Evolutionary conservation across 352 stramenopile species (phyloP).

Genomic region (Phytophthora megakarya): DNA sequence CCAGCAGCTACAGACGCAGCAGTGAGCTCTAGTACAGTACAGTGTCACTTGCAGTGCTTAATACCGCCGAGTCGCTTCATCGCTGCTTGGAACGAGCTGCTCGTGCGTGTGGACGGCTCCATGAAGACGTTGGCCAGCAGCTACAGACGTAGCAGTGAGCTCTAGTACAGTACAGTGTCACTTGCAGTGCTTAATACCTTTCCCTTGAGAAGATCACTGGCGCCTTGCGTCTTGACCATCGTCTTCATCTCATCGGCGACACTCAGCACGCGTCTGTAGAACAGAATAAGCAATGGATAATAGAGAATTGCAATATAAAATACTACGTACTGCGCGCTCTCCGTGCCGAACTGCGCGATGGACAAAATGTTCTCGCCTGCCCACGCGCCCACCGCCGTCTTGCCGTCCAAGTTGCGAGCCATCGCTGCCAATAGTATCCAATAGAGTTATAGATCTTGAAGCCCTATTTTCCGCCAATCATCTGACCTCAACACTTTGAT

Average conservation of each 20-base stretch:
- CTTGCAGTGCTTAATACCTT: slow-evolving; percentile 54
- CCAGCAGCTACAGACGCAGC: slow-evolving; percentile 77
- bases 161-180: neutral
- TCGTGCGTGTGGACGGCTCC: slow-evolving; percentile 98
- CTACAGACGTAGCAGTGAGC: slow-evolving; percentile 30
- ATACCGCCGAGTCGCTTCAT: slow-evolving; percentile 97
- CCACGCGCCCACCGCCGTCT: slow-evolving; percentile 64
- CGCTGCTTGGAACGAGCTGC: slow-evolving; percentile 97
- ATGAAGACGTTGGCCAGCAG: slow-evolving; percentile 98
- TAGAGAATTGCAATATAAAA: neutral
- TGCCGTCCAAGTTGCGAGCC: slow-evolving; percentile 56
- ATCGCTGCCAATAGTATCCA: slow-evolving; percentile 6
- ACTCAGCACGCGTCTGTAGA: slow-evolving; percentile 60
- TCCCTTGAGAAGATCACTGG: slow-evolving; percentile 80
- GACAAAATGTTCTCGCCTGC: slow-evolving; percentile 76
- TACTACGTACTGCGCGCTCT: slow-evolving; percentile 67
- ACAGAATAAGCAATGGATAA: slow-evolving; percentile 2
- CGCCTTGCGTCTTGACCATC: slow-evolving; percentile 76
- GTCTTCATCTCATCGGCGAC: slow-evolving; percentile 86
- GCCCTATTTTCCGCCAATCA: slow-evolving; percentile 5
- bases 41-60: neutral
- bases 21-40: neutral
- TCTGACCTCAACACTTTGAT: neutral
- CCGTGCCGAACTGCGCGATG: slow-evolving; percentile 77
- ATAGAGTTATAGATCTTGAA: slow-evolving; percentile 17